These are phyloP conservation scores for Cercospora beticola DNA, from an alignment of 2,329 filamentous ascomycete species.

Conservation along the genomic window DNA sequence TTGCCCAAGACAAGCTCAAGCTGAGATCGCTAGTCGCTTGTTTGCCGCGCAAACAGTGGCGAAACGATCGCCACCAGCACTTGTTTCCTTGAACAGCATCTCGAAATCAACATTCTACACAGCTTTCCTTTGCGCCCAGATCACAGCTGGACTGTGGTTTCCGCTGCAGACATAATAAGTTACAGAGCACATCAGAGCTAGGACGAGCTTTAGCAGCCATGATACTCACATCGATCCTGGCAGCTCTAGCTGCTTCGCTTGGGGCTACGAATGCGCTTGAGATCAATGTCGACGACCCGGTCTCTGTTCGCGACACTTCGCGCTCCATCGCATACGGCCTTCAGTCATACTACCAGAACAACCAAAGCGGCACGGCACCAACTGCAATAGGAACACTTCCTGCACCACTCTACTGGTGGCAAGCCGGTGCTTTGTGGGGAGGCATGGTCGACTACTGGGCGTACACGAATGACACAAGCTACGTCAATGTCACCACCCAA, in stretches of 20 bases:
- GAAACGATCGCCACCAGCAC: constrained; percentile 6
- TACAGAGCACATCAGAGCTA: not conserved
- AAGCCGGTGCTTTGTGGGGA: constrained; percentile 43
- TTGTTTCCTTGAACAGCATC: not conserved
- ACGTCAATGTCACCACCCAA: constrained; percentile 44
- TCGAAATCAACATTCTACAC: not conserved
- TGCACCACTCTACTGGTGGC: constrained; percentile 51
- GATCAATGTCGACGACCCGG: constrained; percentile 27
- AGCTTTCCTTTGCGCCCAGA: not conserved
- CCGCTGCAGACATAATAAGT: not conserved
- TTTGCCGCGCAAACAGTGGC: constrained; percentile 11
- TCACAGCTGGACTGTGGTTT: not conserved
- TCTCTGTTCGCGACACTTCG: constrained; percentile 38
- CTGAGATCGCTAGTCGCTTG: constrained; percentile 3
- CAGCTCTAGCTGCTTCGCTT: constrained; percentile 13
- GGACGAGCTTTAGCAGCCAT: constrained; percentile 6
- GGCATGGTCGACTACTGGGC: constrained; percentile 46
- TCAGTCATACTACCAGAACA: constrained; percentile 40
- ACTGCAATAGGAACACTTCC: constrained; percentile 43
- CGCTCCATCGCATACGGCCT: constrained; percentile 36
- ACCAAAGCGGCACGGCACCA: constrained; percentile 33
- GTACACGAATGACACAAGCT: constrained; percentile 48
- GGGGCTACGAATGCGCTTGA: constrained; percentile 19
- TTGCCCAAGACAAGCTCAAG: not conserved
- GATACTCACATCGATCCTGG: constrained; percentile 15